Base-by-base conservation (phyloP, 2,329 filamentous ascomycete species). In the Phaeosphaeriaceae sp. region DNA sequence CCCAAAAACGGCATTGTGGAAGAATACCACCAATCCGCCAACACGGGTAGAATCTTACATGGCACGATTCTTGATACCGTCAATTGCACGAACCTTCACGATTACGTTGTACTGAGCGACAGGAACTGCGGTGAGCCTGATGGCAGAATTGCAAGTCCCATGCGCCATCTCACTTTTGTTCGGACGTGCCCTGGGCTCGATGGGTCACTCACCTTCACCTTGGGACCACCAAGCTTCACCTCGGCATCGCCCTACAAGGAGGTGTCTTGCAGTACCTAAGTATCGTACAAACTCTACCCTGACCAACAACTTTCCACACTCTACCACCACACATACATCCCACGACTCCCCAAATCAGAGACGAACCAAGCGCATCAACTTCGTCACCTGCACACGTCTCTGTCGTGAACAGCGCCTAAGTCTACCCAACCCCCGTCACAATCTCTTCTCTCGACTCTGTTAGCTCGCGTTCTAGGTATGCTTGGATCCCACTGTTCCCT, bases 191-290 rank as follows among this genome's bases (percentile, higher is more conserved):
- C 4, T 28, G 26, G 26, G 26, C 4, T n/a, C 35, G 8, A 40
- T n/a, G 3, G 35, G 15, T n/a, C 13, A 6, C 35, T n/a, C 17
- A 55, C 53, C 46, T 50, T 55, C 54, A 55, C 54, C 54, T 42
- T 46, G 8, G 44, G n/a, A 15, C 35, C 17, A 2, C 35, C 17
- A n/a, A 40, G 35, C 15, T n/a, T 40, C 35, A 40, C 11, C 15
- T 6, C 13, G 35, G 5, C 15, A 6, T 17, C 35, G 17, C 17
- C 35, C 15, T 28, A 28, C 26, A n/a, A n/a, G 26, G 26, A 28
- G 26, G 26, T 28, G n/a, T n/a, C n/a, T n/a, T n/a, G n/a, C n/a
- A n/a, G n/a, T n/a, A n/a, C n/a, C n/a, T n/a, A n/a, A n/a, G n/a
- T n/a, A n/a, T n/a, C n/a, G n/a, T n/a, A n/a, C n/a, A n/a, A n/a